Conservation (phyloP, 257 asterid species). For the Penstemon barbatus region DNA sequence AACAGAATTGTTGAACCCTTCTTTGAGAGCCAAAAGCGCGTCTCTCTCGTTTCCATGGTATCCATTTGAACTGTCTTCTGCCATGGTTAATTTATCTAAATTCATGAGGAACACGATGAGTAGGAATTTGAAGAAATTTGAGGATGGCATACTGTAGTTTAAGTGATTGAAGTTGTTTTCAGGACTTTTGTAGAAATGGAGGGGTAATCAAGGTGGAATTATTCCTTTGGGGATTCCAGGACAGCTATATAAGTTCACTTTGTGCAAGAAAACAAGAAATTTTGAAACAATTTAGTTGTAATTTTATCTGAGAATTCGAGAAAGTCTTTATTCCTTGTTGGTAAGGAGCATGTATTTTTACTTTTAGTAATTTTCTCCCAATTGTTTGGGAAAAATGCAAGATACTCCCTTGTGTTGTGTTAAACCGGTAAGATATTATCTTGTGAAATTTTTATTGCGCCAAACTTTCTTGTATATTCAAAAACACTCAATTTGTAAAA, state of each 20-base stretch:
- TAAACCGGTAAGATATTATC: too few relatives aligned
- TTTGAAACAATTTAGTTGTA: conserved; percentile 16
- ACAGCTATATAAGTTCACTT: conserved; percentile 41
- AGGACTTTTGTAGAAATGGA: conserved; percentile 14
- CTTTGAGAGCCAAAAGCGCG: conserved; percentile 47
- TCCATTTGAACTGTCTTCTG: conserved; percentile 35
- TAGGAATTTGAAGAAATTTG: conserved; percentile 30
- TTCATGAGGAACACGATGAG: conserved; percentile 33
- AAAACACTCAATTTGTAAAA: too few relatives aligned
- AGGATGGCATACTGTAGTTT: conserved; percentile 33
- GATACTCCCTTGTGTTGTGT: too few relatives aligned
- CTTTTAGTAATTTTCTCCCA: conserved; percentile 25
- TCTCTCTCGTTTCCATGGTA: conserved; percentile 62
- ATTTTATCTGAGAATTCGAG: conserved; percentile 50
- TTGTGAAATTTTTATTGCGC: too few relatives aligned
- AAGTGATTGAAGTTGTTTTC: not conserved
- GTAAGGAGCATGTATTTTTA: not conserved
- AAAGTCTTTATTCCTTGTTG: conserved; percentile 15
- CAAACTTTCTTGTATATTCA: too few relatives aligned
- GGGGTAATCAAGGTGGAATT: conserved; percentile 26
- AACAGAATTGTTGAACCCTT: conserved; percentile 39
- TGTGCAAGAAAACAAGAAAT: conserved; percentile 49
- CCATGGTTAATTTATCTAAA: conserved; percentile 11
- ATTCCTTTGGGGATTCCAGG: conserved; percentile 33
- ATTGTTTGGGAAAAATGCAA: not conserved